These are phyloP conservation scores for Anaeromyces robustus DNA, from an alignment of 192 early-diverging fungal species.

Conservation along the genomic window DNA sequence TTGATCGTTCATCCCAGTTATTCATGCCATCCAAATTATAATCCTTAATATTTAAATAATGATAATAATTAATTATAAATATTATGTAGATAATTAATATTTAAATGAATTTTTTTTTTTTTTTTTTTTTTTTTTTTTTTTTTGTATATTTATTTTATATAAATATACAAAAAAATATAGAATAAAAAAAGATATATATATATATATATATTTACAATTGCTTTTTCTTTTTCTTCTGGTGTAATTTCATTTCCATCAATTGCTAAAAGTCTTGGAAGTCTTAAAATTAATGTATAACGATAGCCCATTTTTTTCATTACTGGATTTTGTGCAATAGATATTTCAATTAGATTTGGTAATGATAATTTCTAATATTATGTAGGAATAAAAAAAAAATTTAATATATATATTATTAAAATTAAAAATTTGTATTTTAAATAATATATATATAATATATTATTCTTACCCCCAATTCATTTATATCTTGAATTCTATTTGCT, in stretches of 20 bases:
- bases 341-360: slow-evolving; percentile 30
- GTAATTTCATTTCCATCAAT: slow-evolving; percentile 38
- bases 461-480: slow-evolving; percentile 33
- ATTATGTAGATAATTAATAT: no score
- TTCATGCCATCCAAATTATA: background rate
- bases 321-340: slow-evolving; percentile 27
- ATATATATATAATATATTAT: background rate
- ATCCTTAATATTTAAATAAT: background rate
- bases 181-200: background rate
- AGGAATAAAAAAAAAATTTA: background rate
- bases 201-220: slow-evolving; percentile 13
- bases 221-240: slow-evolving; percentile 30
- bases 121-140: no score
- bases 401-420: slow-evolving; percentile 2
- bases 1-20: background rate
- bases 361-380: slow-evolving; percentile 30
- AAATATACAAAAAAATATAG: background rate
- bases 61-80: no score
- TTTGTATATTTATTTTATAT: background rate
- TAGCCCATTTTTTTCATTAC: slow-evolving; percentile 36
- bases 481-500: slow-evolving; percentile 34
- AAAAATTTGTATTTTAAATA: no score
- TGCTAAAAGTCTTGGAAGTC: slow-evolving; percentile 26
- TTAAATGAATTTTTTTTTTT: no score
- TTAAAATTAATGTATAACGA: slow-evolving; percentile 24